A percentile compares a stretch with the other conserved stretches of the same genome.
Evolutionary conservation across 306 rosid species (phyloP).

Genomic region (Quercus variabilis): DNA sequence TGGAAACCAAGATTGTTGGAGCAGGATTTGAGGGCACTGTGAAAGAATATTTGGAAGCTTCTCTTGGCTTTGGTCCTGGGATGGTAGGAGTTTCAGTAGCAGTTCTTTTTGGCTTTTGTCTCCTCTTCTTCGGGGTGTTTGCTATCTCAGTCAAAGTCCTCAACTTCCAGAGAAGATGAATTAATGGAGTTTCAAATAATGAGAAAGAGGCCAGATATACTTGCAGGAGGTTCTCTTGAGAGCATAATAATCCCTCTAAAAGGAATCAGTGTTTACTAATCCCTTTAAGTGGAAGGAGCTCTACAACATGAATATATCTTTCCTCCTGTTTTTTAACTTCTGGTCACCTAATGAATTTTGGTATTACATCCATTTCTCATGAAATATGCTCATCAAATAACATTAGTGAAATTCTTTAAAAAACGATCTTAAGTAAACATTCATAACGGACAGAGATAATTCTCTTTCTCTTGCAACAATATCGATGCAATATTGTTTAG

Average conservation of each 20-base stretch:
- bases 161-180: conserved; percentile 81
- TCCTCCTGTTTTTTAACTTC: not conserved
- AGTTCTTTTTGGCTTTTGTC: conserved; percentile 54
- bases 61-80: conserved; percentile 50
- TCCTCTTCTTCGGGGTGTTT: conserved; percentile 62
- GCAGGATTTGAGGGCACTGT: conserved; percentile 80
- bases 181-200: not conserved
- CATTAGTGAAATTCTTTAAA: too few species aligned
- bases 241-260: too few species aligned
- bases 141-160: conserved; percentile 67
- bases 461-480: too few species aligned
- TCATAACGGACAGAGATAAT: too few species aligned
- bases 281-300: not conserved
- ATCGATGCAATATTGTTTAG: too few species aligned
- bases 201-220: too few species aligned
- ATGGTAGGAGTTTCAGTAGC: conserved; percentile 56
- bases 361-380: not conserved
- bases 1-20: conserved; percentile 50
- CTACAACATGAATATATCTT: not conserved
- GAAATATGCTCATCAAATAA: too few species aligned
- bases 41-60: conserved; percentile 49
- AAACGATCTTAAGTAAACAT: too few species aligned
- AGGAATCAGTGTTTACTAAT: too few species aligned
- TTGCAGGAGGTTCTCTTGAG: too few species aligned
- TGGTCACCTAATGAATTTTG: not conserved